Evolutionary conservation across 352 stramenopile genomes (phyloP).

Genomic region (Detonula confervacea): DNA sequence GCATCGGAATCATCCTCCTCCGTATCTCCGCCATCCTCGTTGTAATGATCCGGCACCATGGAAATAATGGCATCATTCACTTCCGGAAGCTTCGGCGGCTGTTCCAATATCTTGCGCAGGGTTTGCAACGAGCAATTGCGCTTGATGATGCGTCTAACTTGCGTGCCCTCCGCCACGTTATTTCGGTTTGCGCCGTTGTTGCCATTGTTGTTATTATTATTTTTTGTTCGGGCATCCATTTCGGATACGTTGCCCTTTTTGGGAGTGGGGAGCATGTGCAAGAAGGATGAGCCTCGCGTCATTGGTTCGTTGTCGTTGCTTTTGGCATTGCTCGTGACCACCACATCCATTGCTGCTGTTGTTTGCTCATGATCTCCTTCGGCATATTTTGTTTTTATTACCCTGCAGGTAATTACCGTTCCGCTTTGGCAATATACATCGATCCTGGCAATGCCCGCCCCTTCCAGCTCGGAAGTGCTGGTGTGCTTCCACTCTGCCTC

Average conservation of each 20-base stretch:
- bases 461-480: constrained; percentile 1
- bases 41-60: too few relatives aligned
- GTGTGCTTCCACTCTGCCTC: background rate
- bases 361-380: background rate
- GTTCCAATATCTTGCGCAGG: constrained; percentile 24
- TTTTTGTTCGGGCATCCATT: too few relatives aligned
- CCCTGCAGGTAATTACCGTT: constrained; percentile 33
- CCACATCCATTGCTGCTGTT: background rate
- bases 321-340: too few relatives aligned
- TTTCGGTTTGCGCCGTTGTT: background rate
- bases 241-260: background rate
- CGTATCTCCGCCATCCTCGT: too few relatives aligned
- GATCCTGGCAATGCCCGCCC: constrained; percentile 35
- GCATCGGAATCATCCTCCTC: too few relatives aligned
- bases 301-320: too few relatives aligned
- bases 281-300: background rate
- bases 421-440: constrained; percentile 47
- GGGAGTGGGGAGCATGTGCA: background rate
- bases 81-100: constrained; percentile 31
- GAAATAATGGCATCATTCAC: constrained; percentile 14
- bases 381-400: constrained; percentile 8
- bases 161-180: background rate
- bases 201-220: too few relatives aligned
- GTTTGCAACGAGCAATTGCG: constrained; percentile 25
- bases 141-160: constrained; percentile 33